phyloP scores from a whole-genome alignment of 1,139 yeast genomes.

The Yamadazyma blattariae region DNA sequence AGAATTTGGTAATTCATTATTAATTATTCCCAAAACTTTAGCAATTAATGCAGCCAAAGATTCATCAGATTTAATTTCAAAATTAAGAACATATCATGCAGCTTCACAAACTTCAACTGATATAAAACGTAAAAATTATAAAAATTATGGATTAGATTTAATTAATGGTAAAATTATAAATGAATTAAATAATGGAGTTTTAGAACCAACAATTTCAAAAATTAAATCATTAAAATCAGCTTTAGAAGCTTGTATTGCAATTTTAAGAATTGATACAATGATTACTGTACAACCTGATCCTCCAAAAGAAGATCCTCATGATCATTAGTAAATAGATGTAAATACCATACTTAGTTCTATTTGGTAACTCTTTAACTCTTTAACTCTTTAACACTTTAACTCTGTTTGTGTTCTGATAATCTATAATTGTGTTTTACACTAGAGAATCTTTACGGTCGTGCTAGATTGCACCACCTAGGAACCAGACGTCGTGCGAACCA shows the following conservation, averaged over 20 bases:
- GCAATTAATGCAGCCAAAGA: slow-evolving; percentile 99
- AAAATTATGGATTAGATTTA: slow-evolving; percentile 88
- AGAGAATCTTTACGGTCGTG: no score
- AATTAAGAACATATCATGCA: slow-evolving; percentile 93
- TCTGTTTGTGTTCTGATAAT: no score
- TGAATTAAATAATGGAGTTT: slow-evolving; percentile 78
- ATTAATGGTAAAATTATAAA: slow-evolving; percentile 90
- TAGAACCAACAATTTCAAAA: slow-evolving; percentile 94
- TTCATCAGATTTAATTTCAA: slow-evolving; percentile 90
- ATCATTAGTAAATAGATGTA: slow-evolving; percentile 36
- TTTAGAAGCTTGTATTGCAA: slow-evolving; percentile 96
- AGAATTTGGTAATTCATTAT: slow-evolving; percentile 88
- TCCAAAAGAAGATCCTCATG: slow-evolving; percentile 85
- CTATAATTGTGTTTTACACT: no score
- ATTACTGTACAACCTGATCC: slow-evolving; percentile 96
- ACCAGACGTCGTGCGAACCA: no score
- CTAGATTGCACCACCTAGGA: no score
- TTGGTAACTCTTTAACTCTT: no score
- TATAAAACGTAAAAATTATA: slow-evolving; percentile 77
- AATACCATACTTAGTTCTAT: background rate
- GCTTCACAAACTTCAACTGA: slow-evolving; percentile 92
- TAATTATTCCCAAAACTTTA: slow-evolving; percentile 92
- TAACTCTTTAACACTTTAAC: no score
- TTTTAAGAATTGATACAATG: slow-evolving; percentile 97
- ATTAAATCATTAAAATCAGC: slow-evolving; percentile 92